phyloP scores from a whole-genome alignment of 345 rosid genomes.

The Gossypium mustelinum region DNA sequence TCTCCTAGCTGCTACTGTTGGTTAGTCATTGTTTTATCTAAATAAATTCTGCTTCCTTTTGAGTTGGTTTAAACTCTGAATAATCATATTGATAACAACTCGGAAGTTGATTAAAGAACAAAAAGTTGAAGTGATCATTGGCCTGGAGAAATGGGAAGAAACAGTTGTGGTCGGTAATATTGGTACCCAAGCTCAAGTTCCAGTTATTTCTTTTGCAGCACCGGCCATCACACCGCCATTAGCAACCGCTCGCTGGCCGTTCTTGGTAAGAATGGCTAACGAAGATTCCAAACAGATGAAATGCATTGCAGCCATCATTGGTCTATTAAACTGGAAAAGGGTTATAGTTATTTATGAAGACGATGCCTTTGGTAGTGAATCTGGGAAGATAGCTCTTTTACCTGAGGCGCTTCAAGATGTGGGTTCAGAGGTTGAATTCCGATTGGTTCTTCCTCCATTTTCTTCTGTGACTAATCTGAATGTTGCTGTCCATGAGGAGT shows the following conservation, averaged over 20 bases:
- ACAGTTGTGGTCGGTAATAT: conserved; percentile 37
- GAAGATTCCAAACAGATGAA: conserved; percentile 25
- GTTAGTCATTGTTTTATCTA: conserved; percentile 19
- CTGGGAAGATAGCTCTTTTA: conserved; percentile 27
- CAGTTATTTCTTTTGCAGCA: conserved; percentile 40
- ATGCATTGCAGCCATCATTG: conserved; percentile 36
- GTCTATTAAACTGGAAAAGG: conserved; percentile 33
- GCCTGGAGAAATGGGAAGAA: conserved; percentile 49
- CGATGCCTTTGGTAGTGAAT: conserved; percentile 24
- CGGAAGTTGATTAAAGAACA: conserved; percentile 32
- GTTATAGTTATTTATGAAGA: conserved; percentile 40
- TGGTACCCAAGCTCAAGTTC: conserved; percentile 33
- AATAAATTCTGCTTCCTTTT: not conserved
- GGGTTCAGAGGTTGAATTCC: conserved; percentile 35
- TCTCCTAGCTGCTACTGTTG: conserved; percentile 29
- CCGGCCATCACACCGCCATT: conserved; percentile 25
- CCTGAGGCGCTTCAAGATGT: conserved; percentile 26
- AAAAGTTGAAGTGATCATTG: conserved; percentile 35
- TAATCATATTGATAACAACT: conserved; percentile 23
- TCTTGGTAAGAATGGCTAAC: conserved; percentile 34
- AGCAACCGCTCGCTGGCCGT: conserved; percentile 35
- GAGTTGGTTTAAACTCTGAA: not conserved
- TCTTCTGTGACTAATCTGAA: conserved; percentile 25
- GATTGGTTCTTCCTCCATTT: conserved; percentile 36
- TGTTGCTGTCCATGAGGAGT: conserved; percentile 20